Percentiles rank a stretch among this genome's conserved stretches.
These are phyloP conservation scores for Quercus engelmannii DNA, from an alignment of 306 rosid genomes.

Conservation along the genomic window DNA sequence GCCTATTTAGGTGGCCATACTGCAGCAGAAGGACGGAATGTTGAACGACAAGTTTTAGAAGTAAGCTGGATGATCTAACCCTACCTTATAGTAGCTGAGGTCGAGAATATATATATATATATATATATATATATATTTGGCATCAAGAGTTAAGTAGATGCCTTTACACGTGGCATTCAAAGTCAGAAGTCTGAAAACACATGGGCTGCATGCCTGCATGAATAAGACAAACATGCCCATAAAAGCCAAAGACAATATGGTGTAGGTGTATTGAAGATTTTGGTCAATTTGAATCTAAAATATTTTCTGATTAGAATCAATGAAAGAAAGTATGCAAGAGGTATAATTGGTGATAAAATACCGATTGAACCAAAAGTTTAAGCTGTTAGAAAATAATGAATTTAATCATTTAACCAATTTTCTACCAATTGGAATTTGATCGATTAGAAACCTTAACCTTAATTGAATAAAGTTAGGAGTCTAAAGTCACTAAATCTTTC, in stretches of 20 bases:
- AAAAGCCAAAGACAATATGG: not conserved
- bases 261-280: not conserved
- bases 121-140: too few relatives aligned
- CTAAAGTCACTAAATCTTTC: too few relatives aligned
- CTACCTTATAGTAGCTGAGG: constrained; percentile 18
- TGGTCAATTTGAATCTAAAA: not conserved
- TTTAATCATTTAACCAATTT: too few relatives aligned
- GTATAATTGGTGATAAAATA: not conserved
- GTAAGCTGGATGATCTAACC: constrained; percentile 53
- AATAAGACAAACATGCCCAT: not conserved
- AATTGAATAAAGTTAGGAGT: not conserved
- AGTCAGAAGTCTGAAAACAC: not conserved
- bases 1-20: constrained; percentile 80
- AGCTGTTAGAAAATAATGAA: too few relatives aligned
- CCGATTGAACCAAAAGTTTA: too few relatives aligned
- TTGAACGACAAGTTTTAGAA: constrained; percentile 85
- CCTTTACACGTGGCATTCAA: constrained; percentile 1
- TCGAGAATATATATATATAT: too few relatives aligned
- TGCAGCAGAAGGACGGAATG: constrained; percentile 70
- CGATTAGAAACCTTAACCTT: not conserved
- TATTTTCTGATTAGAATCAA: not conserved
- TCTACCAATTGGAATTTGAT: not conserved
- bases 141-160: too few relatives aligned
- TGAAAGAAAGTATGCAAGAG: not conserved
- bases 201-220: not conserved